phyloP scores from a whole-genome alignment of 768 basidiomycete genomes.

The Solioccasus polychromus region DNA sequence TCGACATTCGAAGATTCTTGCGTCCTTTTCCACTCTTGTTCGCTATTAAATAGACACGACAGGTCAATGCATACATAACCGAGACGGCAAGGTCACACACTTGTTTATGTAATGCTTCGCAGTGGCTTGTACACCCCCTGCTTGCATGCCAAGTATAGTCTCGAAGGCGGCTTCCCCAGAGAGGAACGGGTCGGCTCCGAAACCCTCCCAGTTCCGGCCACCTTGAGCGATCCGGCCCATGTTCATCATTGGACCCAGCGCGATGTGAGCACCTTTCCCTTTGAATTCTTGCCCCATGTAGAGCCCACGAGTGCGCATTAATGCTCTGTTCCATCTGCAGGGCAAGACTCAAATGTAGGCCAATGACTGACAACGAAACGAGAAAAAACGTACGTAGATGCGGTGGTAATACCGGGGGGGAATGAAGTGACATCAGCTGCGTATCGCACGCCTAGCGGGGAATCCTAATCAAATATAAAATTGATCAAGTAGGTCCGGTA shows the following conservation, averaged over 20 bases:
- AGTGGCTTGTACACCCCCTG: constrained; percentile 77
- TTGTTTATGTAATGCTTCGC: constrained; percentile 83
- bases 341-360: neutral
- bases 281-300: constrained; percentile 82
- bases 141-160: constrained; percentile 81
- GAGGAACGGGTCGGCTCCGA: constrained; percentile 87
- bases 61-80: neutral
- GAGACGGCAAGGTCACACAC: constrained; percentile 35
- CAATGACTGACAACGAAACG: neutral
- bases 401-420: constrained; percentile 79
- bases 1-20: constrained; percentile 37
- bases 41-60: constrained; percentile 19
- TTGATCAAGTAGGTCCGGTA: neutral
- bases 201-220: constrained; percentile 93
- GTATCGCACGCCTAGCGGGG: constrained; percentile 77
- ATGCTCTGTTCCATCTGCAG: constrained; percentile 65
- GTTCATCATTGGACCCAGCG: constrained; percentile 84
- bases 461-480: constrained; percentile 47
- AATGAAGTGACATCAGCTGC: constrained; percentile 74
- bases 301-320: constrained; percentile 73
- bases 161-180: constrained; percentile 73
- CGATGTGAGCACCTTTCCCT: constrained; percentile 81
- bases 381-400: constrained; percentile 63
- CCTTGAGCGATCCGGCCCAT: constrained; percentile 77
- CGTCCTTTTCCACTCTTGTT: constrained; percentile 35